Percentiles rank a stretch among this genome's conserved stretches.
These are phyloP conservation scores for Trypanosoma melophagium DNA, from an alignment of 208 protist species.

Conservation along the genomic window DNA sequence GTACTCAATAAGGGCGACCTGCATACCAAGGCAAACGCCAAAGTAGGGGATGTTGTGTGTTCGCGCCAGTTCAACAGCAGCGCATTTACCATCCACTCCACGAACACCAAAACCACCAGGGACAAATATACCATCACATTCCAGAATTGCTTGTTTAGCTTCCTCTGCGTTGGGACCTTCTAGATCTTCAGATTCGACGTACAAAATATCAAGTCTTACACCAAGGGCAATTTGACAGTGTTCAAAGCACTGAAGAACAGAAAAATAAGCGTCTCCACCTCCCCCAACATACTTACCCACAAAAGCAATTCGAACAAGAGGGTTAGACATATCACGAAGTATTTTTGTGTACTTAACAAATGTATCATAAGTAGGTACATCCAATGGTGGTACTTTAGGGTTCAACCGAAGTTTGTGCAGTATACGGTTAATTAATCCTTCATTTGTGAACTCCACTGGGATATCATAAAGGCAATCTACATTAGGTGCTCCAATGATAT, in stretches of 20 bases:
- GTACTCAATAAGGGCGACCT: conserved; percentile 95
- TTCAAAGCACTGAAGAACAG: conserved; percentile 96
- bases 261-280: conserved; percentile 97
- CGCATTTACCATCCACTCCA: conserved; percentile 97
- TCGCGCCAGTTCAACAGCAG: conserved; percentile 94
- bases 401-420: conserved; percentile 77
- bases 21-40: conserved; percentile 99
- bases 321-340: conserved; percentile 72
- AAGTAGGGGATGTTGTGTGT: conserved; percentile 96
- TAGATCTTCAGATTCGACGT: conserved; percentile 90
- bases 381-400: conserved; percentile 34
- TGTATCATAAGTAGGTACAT: conserved; percentile 76
- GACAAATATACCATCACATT: conserved; percentile 96
- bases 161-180: conserved; percentile 68
- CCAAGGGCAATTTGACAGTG: conserved; percentile 92
- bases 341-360: conserved; percentile 74
- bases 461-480: conserved; percentile 96
- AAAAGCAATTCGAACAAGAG: conserved; percentile 94
- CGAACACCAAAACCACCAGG: conserved; percentile 98
- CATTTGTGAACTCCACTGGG: conserved; percentile 89
- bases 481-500: conserved; percentile 96
- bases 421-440: conserved; percentile 82
- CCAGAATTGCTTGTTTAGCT: conserved; percentile 63
- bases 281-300: conserved; percentile 98
- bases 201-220: conserved; percentile 94